Percentiles rank a stretch among this genome's conserved stretches.
phyloP scores from a whole-genome alignment of 805 yeast species.

The Lachancea kluyveri region DNA sequence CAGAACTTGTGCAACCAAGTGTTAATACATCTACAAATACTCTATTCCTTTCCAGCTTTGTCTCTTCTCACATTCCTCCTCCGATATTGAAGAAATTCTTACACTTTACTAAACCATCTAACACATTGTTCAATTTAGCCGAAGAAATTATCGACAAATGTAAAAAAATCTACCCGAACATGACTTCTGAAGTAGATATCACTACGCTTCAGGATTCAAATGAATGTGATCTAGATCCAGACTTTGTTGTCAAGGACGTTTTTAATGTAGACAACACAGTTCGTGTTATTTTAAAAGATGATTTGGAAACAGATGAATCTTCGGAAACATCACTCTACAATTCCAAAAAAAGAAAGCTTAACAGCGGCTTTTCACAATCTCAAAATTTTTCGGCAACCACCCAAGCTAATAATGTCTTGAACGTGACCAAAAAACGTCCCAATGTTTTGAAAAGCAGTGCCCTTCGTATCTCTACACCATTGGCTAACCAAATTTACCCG shows the following conservation, averaged over 20 bases:
- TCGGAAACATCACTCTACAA: conserved; percentile 23
- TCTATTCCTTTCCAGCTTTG: conserved; percentile 13
- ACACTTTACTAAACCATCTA: conserved; percentile 49
- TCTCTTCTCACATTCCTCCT: conserved; percentile 19
- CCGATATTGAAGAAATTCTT: conserved; percentile 46
- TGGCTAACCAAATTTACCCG: conserved; percentile 36
- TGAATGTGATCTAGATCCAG: conserved; percentile 76
- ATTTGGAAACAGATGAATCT: conserved; percentile 15
- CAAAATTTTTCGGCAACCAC: conserved; percentile 2
- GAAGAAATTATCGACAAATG: conserved; percentile 51
- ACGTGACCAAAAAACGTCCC: conserved; percentile 10
- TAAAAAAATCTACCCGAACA: conserved; percentile 55
- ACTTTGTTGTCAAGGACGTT: conserved; percentile 57
- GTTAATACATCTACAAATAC: conserved; percentile 8
- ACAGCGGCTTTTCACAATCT: conserved; percentile 11
- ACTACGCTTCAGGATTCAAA: conserved; percentile 60
- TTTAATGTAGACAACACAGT: conserved; percentile 47
- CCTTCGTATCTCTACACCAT: conserved; percentile 34
- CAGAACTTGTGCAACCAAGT: conserved; percentile 1
- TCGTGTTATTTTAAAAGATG: conserved; percentile 37
- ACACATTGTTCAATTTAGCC: conserved; percentile 43
- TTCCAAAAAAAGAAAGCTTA: conserved; percentile 21
- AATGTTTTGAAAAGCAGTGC: conserved; percentile 11
- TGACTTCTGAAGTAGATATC: conserved; percentile 46
- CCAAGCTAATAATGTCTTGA: conserved; percentile 5